These are phyloP conservation scores for Talaromyces borbonicus DNA, from an alignment of 495 filamentous ascomycete species.

Conservation along the genomic window DNA sequence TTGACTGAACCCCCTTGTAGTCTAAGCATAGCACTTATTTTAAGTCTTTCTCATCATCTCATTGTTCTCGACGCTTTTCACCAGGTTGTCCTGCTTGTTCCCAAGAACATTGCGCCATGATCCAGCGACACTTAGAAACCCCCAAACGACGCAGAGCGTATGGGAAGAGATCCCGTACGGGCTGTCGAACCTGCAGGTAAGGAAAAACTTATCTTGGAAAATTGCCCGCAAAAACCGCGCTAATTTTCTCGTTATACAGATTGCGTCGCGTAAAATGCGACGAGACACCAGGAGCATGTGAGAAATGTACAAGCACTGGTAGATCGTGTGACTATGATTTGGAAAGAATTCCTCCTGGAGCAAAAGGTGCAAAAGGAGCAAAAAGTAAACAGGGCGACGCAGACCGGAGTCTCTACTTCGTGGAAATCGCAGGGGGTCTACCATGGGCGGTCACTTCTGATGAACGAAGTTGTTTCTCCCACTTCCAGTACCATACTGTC, in stretches of 20 bases:
- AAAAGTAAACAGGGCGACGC: no score
- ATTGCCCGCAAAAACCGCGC: no score
- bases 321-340: conserved; percentile 15
- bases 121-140: no score
- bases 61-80: no score
- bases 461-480: conserved; percentile 16
- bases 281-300: conserved; percentile 12
- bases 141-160: background rate
- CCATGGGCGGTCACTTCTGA: conserved; percentile 6
- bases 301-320: conserved; percentile 10
- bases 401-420: background rate
- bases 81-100: no score
- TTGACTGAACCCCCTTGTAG: no score
- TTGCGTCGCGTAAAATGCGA: conserved; percentile 15
- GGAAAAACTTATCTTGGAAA: background rate
- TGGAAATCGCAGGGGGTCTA: background rate
- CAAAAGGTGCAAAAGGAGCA: background rate
- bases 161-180: conserved; percentile 1
- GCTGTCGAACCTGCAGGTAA: conserved; percentile 13
- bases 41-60: no score
- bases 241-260: background rate
- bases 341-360: conserved; percentile 5
- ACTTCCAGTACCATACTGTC: conserved; percentile 31
- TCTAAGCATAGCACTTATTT: no score
- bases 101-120: no score